Percentiles rank a stretch among this genome's conserved stretches.
Evolutionary conservation across 306 rosid genomes (phyloP).

Genomic region (Geum urbanum): DNA sequence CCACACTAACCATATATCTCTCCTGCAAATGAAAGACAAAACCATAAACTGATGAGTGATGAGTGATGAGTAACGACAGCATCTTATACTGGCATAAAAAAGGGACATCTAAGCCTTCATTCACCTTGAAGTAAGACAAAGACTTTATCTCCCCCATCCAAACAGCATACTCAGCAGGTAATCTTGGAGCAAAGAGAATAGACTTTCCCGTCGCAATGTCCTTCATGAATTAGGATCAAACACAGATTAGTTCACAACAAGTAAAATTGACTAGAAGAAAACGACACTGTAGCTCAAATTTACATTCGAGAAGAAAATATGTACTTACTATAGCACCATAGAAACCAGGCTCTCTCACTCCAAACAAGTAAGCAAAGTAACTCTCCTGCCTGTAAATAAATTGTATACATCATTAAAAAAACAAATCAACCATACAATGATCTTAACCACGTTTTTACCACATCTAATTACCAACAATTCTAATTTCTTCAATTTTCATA

Average conservation of each 20-base stretch:
- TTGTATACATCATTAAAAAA: neutral
- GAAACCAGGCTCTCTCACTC: constrained; percentile 79
- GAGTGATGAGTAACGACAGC: constrained; percentile 16
- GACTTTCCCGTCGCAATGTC: constrained; percentile 69
- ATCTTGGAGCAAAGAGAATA: constrained; percentile 69
- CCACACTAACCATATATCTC: constrained; percentile 53
- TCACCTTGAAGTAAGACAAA: constrained; percentile 56
- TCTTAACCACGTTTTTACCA: neutral
- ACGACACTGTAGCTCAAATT: neutral
- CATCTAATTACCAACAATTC: neutral
- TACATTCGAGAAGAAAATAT: constrained; percentile 1
- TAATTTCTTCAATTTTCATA: neutral
- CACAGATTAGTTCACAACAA: neutral
- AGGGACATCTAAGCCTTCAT: constrained; percentile 11
- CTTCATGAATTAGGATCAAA: constrained; percentile 28
- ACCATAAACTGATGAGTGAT: constrained; percentile 16
- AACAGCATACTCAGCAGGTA: constrained; percentile 79
- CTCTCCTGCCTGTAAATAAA: constrained; percentile 68
- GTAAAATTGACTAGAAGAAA: neutral
- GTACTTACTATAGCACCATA: constrained; percentile 79
- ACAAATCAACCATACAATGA: neutral
- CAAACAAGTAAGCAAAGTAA: constrained; percentile 86
- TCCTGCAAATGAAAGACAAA: constrained; percentile 49
- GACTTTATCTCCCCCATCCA: constrained; percentile 83
- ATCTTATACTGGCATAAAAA: neutral